These are phyloP conservation scores for Chlorella ohadii DNA, from an alignment of 139 green algal genomes.

Conservation along the genomic window DNA sequence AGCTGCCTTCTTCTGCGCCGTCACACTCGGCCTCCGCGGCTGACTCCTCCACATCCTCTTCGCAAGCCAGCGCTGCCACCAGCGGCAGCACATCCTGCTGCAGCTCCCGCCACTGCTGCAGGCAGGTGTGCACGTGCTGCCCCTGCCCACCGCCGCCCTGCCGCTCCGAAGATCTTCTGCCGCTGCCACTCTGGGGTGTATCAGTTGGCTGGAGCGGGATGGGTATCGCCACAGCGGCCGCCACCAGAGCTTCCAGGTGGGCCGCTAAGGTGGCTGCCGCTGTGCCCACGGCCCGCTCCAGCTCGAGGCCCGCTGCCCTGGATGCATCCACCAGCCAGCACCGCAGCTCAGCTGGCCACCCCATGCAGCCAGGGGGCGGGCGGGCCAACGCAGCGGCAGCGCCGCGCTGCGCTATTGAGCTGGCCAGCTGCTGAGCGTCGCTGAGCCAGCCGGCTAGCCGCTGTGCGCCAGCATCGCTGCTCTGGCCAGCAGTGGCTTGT, in stretches of 20 bases:
- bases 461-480: neutral
- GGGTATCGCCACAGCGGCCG: no score
- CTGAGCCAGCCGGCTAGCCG: neutral
- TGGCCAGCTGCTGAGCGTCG: neutral
- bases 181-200: neutral
- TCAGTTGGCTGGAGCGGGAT: neutral
- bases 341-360: neutral
- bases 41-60: neutral
- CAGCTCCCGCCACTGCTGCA: neutral
- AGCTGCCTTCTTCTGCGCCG: neutral
- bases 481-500: neutral
- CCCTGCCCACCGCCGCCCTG: no score
- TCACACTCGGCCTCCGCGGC: neutral
- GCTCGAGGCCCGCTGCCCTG: neutral
- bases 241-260: neutral
- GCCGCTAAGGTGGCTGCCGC: neutral
- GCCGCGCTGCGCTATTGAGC: neutral
- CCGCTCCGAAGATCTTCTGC: no score
- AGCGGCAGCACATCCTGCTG: constrained; percentile 16
- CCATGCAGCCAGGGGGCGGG: neutral
- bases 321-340: constrained; percentile 5
- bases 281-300: neutral
- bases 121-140: no score
- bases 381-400: neutral
- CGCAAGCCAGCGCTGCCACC: neutral